Evolutionary conservation across 305 asterid genomes (phyloP).

Genomic region (Rubia tinctorum): DNA sequence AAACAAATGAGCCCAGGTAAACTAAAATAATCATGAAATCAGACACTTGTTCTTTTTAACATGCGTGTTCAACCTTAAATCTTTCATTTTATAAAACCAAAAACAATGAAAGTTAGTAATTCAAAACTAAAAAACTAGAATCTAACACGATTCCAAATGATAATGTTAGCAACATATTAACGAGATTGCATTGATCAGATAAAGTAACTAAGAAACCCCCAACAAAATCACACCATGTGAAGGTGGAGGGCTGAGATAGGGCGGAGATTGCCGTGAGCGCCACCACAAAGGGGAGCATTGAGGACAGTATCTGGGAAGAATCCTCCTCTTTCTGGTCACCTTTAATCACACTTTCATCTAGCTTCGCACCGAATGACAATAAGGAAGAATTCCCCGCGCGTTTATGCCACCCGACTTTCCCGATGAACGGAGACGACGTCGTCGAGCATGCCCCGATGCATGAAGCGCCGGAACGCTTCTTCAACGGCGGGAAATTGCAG

Average conservation of each 20-base stretch:
- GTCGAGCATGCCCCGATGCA: conserved; percentile 62
- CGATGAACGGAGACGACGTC: conserved; percentile 61
- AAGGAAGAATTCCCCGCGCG: conserved; percentile 73
- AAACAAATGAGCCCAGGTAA: conserved; percentile 12
- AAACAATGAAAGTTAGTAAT: not conserved
- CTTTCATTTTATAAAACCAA: not conserved
- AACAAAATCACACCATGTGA: conserved; percentile 60
- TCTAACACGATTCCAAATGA: not conserved
- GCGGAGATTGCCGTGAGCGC: conserved; percentile 83
- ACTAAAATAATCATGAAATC: conserved; percentile 4
- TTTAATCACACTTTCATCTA: conserved; percentile 26
- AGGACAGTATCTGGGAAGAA: conserved; percentile 64
- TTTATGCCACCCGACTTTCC: conserved; percentile 83
- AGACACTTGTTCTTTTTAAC: conserved; percentile 13
- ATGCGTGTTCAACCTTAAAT: not conserved
- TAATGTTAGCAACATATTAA: not conserved
- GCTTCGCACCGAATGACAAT: conserved; percentile 59
- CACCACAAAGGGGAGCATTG: conserved; percentile 85
- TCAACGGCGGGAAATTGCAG: conserved; percentile 11
- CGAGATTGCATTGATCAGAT: not conserved
- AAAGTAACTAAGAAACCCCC: not conserved
- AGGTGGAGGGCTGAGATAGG: conserved; percentile 78
- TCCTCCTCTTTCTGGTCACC: conserved; percentile 40
- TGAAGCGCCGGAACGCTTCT: conserved; percentile 29
- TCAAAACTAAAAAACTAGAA: not conserved